Evolutionary conservation across 768 basidiomycete species (phyloP).

Genomic region (Suillus weaverae): DNA sequence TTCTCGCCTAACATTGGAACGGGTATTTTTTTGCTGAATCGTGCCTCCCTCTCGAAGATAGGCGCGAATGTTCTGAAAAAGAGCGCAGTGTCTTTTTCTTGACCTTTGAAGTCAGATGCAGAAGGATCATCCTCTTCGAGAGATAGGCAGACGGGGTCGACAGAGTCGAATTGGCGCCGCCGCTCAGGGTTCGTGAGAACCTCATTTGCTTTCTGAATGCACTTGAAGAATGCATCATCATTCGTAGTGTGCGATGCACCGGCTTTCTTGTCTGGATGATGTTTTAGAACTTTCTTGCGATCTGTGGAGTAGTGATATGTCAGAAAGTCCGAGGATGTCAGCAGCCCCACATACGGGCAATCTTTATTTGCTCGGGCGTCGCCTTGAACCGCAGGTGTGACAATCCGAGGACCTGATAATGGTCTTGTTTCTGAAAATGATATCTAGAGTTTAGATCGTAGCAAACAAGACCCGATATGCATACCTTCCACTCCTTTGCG

Average conservation of each 20-base stretch:
- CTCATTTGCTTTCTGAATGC: conserved; percentile 98
- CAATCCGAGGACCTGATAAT: conserved; percentile 95
- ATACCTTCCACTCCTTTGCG: conserved; percentile 97
- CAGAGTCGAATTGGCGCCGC: conserved; percentile 94
- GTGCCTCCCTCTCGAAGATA: conserved; percentile 89
- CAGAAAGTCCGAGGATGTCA: conserved; percentile 2
- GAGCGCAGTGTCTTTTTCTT: conserved; percentile 47
- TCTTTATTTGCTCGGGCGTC: conserved; percentile 88
- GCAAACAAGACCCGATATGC: conserved; percentile 15
- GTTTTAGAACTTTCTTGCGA: conserved; percentile 98
- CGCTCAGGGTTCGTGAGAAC: conserved; percentile 84
- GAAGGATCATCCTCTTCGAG: conserved; percentile 79
- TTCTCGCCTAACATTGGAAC: conserved; percentile 77
- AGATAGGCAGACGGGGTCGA: conserved; percentile 76
- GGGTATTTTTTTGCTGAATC: conserved; percentile 85
- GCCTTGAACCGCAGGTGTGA: conserved; percentile 88
- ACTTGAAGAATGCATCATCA: conserved; percentile 99
- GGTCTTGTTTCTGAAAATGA: conserved; percentile 84
- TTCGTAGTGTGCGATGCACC: conserved; percentile 78
- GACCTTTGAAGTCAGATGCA: conserved; percentile 54
- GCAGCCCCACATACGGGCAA: conserved; percentile 74
- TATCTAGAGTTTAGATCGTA: conserved; percentile 3
- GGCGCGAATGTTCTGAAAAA: conserved; percentile 78
- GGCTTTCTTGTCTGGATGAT: conserved; percentile 97
- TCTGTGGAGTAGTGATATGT: conserved; percentile 47